These are phyloP conservation scores for Synchytrium microbalum DNA, from an alignment of 371 early-diverging fungal genomes.

Conservation along the genomic window DNA sequence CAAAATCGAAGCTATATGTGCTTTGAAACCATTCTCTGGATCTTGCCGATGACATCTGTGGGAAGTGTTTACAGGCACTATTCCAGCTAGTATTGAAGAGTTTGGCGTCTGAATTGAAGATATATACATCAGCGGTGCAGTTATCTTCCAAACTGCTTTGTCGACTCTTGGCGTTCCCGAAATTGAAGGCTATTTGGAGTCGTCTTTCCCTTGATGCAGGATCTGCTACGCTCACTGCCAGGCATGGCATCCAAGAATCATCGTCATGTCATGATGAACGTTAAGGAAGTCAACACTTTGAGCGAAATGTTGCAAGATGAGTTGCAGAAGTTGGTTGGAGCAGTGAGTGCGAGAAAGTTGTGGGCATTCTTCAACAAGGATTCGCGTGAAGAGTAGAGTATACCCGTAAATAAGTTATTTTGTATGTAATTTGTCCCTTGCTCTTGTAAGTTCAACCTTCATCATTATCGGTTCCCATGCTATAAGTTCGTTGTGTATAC, in stretches of 20 bases:
- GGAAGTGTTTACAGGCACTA: no score
- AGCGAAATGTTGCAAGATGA: constrained; percentile 38
- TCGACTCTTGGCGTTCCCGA: constrained; percentile 77
- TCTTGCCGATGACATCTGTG: no score
- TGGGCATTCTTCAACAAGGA: constrained; percentile 38
- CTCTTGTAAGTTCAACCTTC: no score
- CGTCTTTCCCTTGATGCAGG: constrained; percentile 35
- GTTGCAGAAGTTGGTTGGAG: constrained; percentile 46
- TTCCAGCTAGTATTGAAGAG: no score
- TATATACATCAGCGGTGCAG: constrained; percentile 10
- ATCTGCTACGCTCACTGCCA: constrained; percentile 75
- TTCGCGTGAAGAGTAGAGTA: constrained; percentile 6
- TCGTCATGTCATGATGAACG: constrained; percentile 56
- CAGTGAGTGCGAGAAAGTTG: constrained; percentile 42
- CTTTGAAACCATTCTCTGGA: no score
- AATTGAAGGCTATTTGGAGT: constrained; percentile 84
- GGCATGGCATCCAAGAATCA: constrained; percentile 76
- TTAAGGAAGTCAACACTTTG: constrained; percentile 54
- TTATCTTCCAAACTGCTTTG: constrained; percentile 59
- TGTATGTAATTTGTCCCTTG: no score
- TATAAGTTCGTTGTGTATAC: no score
- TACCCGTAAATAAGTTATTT: no score
- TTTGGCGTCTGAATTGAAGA: background rate
- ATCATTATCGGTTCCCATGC: no score
- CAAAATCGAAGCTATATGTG: no score